These are phyloP conservation scores for Microascus cirrosus DNA, from an alignment of 2,329 filamentous ascomycete genomes.

Conservation along the genomic window DNA sequence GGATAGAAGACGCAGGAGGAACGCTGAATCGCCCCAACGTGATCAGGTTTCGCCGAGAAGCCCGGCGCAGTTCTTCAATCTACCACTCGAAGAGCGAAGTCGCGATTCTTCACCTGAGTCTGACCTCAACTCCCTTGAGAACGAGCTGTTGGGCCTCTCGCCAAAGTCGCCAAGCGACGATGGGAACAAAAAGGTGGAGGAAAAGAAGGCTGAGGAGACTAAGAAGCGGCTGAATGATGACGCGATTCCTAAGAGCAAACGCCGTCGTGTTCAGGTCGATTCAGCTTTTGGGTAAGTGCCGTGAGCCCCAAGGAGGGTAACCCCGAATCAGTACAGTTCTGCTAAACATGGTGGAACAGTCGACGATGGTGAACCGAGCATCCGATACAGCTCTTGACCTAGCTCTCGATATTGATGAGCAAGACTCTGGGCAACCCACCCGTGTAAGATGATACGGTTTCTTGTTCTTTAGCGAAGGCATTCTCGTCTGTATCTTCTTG, in stretches of 20 bases:
- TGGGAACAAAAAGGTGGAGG: conserved; percentile 3
- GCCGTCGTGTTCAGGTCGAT: conserved; percentile 21
- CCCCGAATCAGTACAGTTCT: neutral
- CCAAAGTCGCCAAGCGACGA: conserved; percentile 10
- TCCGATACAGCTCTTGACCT: neutral
- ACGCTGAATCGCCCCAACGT: neutral
- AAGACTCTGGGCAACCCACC: neutral
- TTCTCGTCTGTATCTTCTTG: neutral
- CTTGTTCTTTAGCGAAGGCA: neutral
- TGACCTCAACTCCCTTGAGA: conserved; percentile 25
- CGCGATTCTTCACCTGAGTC: conserved; percentile 11
- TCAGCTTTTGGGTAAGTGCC: conserved; percentile 24
- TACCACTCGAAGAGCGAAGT: neutral
- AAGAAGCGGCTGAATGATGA: conserved; percentile 11
- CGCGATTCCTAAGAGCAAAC: conserved; percentile 14
- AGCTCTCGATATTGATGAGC: neutral
- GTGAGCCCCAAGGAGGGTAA: neutral
- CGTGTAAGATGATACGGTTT: neutral
- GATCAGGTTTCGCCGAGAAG: neutral
- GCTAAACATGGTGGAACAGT: conserved; percentile 10
- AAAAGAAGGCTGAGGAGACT: conserved; percentile 13
- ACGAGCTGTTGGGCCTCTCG: conserved; percentile 23
- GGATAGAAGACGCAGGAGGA: conserved; percentile 5
- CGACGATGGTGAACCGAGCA: conserved; percentile 21
- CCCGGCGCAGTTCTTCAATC: neutral